Base-by-base conservation (phyloP, 345 rosid genomes). In the Anacardium occidentale region DNA sequence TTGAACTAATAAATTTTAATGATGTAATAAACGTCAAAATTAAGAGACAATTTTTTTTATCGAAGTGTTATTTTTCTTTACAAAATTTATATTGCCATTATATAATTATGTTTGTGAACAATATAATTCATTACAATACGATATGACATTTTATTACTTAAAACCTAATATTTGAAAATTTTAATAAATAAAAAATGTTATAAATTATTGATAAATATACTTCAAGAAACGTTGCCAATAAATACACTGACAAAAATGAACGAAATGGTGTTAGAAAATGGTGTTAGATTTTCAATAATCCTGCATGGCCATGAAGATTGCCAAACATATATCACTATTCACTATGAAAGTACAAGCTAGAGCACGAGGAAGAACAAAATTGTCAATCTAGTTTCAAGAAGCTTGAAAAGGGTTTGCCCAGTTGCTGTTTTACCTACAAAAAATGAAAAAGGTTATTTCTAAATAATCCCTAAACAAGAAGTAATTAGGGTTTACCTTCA, bases 401-500 rank as follows among this genome's bases (percentile, higher is more conserved):
- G 57, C 52, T 53, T 42, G 67, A 65, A 48, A 54, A 60, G 3
- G 20, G 70, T 37, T n/a, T 21, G 59, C 68, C 25, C 63, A 68
- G 29, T 57, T 13, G 65, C 75, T 25, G 17, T 68, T 68, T 62
- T 47, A 66, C 67, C 73, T 71, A 73, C 76, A 80, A 85, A 76
- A 76, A 78, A 82, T 80, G 74, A 64, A 10, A n/a, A 61, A 61
- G 25, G 54, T 64, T 67, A 32, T 71, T 73, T 69, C 82, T 57
- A 66, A 82, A 80, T 66, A 64, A 32, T 71, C 24, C 71, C 48
- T 48, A 72, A 57, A 55, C 51, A 26, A 26, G 66, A 71, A 79
- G 85, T 67, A 79, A 77, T 7, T 66, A 81, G 85, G 77, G 47
- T 64, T 80, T 77, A 78, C 85, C 83, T n/a, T n/a, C n/a, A n/a